A percentile compares a stretch with the other conserved stretches of the same genome.
Conservation (phyloP, 2,329 filamentous ascomycete genomes). For the Alternaria longipes region DNA sequence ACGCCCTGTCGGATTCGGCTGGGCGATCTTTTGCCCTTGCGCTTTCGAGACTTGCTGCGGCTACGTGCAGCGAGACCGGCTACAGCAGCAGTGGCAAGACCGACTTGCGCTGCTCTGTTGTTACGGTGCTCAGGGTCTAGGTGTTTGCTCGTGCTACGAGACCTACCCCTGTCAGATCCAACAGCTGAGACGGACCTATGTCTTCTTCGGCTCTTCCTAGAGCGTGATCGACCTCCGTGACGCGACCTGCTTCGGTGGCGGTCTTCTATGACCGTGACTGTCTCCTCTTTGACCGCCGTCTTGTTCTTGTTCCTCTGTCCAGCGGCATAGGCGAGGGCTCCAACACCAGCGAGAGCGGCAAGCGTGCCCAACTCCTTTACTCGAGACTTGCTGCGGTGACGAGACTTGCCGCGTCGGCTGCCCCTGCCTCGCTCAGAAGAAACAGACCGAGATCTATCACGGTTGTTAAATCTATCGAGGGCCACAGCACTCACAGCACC, state of each 20-base stretch:
- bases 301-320: constrained; percentile 58
- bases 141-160: constrained; percentile 56
- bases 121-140: constrained; percentile 62
- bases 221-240: constrained; percentile 50
- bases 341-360: constrained; percentile 68
- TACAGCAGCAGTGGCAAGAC: constrained; percentile 68
- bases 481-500: constrained; percentile 70
- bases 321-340: constrained; percentile 65
- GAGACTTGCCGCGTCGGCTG: constrained; percentile 37
- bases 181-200: constrained; percentile 51
- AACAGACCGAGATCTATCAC: constrained; percentile 57
- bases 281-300: constrained; percentile 52
- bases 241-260: constrained; percentile 50
- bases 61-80: constrained; percentile 68
- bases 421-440: constrained; percentile 43
- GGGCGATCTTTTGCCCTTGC: constrained; percentile 62
- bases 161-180: constrained; percentile 36
- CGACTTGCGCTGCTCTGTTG: constrained; percentile 68
- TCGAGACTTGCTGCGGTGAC: constrained; percentile 51
- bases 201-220: constrained; percentile 45
- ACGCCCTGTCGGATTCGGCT: constrained; percentile 66
- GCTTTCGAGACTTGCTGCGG: constrained; percentile 66
- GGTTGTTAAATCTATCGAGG: constrained; percentile 60
- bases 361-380: constrained; percentile 65
- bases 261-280: constrained; percentile 54